phyloP scores from a whole-genome alignment of 2,329 filamentous ascomycete species.

The Leptographium procerum region DNA sequence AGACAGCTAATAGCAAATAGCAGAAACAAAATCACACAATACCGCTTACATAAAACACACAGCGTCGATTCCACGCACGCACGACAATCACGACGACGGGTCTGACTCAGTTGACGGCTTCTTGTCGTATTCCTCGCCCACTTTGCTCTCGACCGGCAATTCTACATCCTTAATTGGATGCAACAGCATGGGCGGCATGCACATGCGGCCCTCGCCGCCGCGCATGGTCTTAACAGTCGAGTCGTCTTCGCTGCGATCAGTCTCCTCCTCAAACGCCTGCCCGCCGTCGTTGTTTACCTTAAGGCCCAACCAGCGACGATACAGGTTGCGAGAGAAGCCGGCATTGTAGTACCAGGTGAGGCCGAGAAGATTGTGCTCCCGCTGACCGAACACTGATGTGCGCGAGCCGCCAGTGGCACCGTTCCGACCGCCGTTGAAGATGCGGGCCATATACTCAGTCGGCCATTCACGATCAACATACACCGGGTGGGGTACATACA shows the following conservation, averaged over 20 bases:
- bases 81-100: constrained; percentile 27
- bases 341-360: constrained; percentile 90
- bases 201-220: constrained; percentile 75
- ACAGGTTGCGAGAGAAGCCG: constrained; percentile 69
- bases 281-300: constrained; percentile 69
- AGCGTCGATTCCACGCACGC: background rate
- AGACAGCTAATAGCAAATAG: too few species aligned
- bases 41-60: background rate
- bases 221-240: constrained; percentile 39
- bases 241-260: constrained; percentile 39
- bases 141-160: constrained; percentile 47
- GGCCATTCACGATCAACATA: constrained; percentile 86
- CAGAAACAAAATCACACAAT: background rate
- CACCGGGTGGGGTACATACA: constrained; percentile 80
- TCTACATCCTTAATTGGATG: constrained; percentile 78
- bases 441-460: constrained; percentile 59
- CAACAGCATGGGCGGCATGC: constrained; percentile 76
- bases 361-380: constrained; percentile 80
- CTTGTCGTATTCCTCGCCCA: constrained; percentile 31
- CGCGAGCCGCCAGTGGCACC: constrained; percentile 63
- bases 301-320: constrained; percentile 76
- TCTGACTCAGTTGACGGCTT: constrained; percentile 39
- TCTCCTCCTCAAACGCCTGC: constrained; percentile 59
- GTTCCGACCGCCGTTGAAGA: constrained; percentile 70
- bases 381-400: constrained; percentile 65